Conservation (phyloP, 169 alveolate species). For the Babesia microti region DNA sequence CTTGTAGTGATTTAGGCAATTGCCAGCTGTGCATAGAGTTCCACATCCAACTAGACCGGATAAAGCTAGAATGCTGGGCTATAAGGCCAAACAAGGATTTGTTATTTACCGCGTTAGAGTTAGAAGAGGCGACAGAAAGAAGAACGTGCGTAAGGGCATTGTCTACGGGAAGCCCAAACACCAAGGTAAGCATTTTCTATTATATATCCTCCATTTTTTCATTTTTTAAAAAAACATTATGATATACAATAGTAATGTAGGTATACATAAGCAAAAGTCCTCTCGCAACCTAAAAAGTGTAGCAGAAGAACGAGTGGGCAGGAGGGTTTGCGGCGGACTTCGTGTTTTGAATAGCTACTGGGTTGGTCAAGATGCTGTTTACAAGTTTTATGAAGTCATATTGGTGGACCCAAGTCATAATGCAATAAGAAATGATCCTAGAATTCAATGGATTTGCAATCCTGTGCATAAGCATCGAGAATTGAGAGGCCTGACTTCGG, state of each 20-base stretch:
- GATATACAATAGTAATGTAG: constrained; percentile 11
- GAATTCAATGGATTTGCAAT: constrained; percentile 95
- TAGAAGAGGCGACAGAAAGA: constrained; percentile 99
- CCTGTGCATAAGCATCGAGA: constrained; percentile 97
- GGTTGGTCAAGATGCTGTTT: constrained; percentile 98
- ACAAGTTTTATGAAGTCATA: constrained; percentile 96
- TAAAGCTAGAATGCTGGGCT: constrained; percentile 95
- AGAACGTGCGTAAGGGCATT: constrained; percentile 94
- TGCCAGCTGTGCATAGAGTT: constrained; percentile 94
- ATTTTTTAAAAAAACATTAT: neutral
- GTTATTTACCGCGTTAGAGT: constrained; percentile 97
- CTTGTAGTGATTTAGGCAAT: constrained; percentile 68
- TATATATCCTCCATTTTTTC: neutral
- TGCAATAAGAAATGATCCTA: constrained; percentile 95
- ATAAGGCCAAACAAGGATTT: constrained; percentile 98
- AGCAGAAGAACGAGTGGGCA: constrained; percentile 99
- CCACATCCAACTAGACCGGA: constrained; percentile 91
- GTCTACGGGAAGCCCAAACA: constrained; percentile 98
- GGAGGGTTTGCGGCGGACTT: constrained; percentile 82
- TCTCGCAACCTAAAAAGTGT: constrained; percentile 88
- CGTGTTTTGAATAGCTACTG: constrained; percentile 98
- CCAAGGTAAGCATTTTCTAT: constrained; percentile 70
- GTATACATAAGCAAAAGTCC: constrained; percentile 90
- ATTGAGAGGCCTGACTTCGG: constrained; percentile 92
- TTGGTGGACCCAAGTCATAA: constrained; percentile 96